Evolutionary conservation across 225 moss, liverwort and hornwort species (phyloP), one percentile per base, ranked within the genome.

Genomic region (Asterella californica): DNA sequence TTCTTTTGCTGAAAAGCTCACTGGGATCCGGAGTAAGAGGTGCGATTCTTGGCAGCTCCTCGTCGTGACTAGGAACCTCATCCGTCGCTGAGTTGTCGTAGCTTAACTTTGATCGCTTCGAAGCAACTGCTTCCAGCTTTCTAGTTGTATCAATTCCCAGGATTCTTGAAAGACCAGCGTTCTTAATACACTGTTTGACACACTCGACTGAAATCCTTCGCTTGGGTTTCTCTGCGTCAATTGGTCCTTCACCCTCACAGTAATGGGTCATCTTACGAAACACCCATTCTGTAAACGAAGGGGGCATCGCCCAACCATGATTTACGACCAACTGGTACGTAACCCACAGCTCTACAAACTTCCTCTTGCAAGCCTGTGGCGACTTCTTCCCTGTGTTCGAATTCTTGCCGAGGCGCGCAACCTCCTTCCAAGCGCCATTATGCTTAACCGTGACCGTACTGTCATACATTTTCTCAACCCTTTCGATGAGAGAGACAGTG

Each of bases 301-400:
- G 14, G 6, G 70, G 70, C 70, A 70, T 70, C 9, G 24, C 4
- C 0, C 9, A 38, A 45, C 70, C 38, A 45, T 70, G 70, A 27
- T 70, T 70, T 4, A 70, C 38, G 37, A 70, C 38, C 15, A 70
- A 46, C 22, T 70, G 25, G 38, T 70, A 70, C 1, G 70, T 70
- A 19, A 70, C 70, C 70, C 70, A 70, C 17, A 70, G 70, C 7
- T 70, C 42, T 10, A 70, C 70, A 38, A 70, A 70, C 70, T 70
- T 70, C 30, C 29, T 9, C 63, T 63, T 63, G 63, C 60, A 22
- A 60, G 60, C 60, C 7, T 19, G 4, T 4, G 24, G 24, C 21
- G 24, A 3, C 60, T 60, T 60, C 21, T 2, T 6, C 0, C 27
- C 11, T 11, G 27, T 7, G 6, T 10, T 63, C 8, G 0, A 4